These are phyloP conservation scores for Plasmodium vivax DNA, from an alignment of 169 alveolate species.

Conservation along the genomic window DNA sequence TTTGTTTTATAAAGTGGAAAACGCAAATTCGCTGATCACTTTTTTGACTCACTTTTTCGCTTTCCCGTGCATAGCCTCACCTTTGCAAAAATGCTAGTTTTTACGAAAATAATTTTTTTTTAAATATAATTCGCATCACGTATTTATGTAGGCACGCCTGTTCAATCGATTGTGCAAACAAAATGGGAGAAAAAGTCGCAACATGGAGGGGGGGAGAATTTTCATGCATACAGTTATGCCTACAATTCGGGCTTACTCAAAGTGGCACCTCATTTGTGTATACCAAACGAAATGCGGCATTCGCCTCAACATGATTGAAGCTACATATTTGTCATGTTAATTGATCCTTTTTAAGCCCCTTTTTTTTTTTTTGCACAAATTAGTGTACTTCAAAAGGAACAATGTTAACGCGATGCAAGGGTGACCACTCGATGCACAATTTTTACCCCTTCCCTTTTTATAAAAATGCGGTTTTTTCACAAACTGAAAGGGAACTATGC, in stretches of 20 bases:
- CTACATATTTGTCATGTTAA: not conserved
- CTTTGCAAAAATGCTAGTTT: not conserved
- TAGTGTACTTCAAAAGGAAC: not conserved
- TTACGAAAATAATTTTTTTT: not conserved
- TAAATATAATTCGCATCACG: not conserved
- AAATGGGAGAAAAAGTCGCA: not conserved
- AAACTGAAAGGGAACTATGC: conserved; percentile 48
- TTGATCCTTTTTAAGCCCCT: not conserved
- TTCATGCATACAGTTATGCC: not conserved
- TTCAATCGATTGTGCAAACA: not conserved
- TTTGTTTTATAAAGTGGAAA: not conserved
- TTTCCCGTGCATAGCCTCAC: not conserved
- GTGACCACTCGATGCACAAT: not conserved
- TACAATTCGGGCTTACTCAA: not conserved
- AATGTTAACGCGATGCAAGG: not conserved
- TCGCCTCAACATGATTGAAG: not conserved
- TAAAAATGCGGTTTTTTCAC: conserved; percentile 1
- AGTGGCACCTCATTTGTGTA: not conserved
- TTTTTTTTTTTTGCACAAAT: not conserved
- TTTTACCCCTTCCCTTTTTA: not conserved
- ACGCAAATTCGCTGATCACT: not conserved
- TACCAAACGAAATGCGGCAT: not conserved
- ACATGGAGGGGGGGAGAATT: not conserved
- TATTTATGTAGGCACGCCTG: not conserved
- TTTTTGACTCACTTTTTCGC: not conserved